These are phyloP conservation scores for Lactarius indigo DNA, from an alignment of 768 basidiomycete genomes.

Conservation along the genomic window DNA sequence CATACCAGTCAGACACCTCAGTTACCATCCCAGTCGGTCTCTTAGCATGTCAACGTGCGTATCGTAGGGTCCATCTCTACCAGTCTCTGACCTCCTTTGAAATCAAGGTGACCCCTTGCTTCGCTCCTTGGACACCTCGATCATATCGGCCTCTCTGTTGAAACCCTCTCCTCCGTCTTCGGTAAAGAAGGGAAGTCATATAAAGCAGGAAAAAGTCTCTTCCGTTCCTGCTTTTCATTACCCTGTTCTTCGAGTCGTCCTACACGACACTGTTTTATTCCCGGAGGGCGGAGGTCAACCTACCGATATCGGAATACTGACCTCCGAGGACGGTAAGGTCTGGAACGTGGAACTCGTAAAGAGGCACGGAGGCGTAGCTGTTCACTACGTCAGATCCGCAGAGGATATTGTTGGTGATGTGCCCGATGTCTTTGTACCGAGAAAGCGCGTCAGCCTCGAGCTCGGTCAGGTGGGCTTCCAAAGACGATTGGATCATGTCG, in stretches of 20 bases:
- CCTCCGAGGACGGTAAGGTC: constrained; percentile 39
- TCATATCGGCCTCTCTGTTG: constrained; percentile 49
- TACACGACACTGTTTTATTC: constrained; percentile 77
- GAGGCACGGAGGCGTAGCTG: constrained; percentile 66
- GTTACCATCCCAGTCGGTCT: constrained; percentile 68
- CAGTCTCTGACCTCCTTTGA: not conserved
- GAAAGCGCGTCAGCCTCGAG: constrained; percentile 48
- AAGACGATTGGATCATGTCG: constrained; percentile 70
- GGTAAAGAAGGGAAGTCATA: constrained; percentile 40
- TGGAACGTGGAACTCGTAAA: constrained; percentile 66
- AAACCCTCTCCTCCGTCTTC: constrained; percentile 39
- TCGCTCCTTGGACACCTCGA: constrained; percentile 51
- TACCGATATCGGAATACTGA: constrained; percentile 62
- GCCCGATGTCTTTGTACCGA: constrained; percentile 46
- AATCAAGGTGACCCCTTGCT: constrained; percentile 66
- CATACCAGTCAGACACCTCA: constrained; percentile 49
- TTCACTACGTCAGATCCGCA: constrained; percentile 60
- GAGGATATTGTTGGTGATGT: constrained; percentile 43
- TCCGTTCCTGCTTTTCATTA: constrained; percentile 42
- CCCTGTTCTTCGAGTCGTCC: constrained; percentile 58
- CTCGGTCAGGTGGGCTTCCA: constrained; percentile 58
- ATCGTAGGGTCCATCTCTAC: constrained; percentile 2
- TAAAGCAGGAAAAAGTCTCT: constrained; percentile 56
- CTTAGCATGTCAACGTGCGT: constrained; percentile 72
- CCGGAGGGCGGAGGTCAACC: constrained; percentile 85